These are phyloP conservation scores for Serendipita sp. DNA, from an alignment of 768 basidiomycete species.

Conservation along the genomic window DNA sequence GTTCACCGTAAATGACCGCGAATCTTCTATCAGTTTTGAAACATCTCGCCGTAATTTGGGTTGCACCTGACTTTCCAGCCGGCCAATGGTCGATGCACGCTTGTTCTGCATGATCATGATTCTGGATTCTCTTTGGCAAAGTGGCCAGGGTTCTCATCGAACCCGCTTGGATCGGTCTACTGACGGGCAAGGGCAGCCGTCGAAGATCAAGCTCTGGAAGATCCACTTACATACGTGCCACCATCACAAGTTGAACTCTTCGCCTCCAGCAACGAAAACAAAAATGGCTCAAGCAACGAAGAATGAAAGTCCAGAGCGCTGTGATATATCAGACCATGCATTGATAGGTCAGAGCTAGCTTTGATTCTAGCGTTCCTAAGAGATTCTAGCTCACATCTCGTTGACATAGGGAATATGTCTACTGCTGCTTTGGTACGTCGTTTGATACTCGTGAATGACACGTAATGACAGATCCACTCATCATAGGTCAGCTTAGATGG, in stretches of 20 bases:
- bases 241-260: neutral
- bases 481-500: conserved; percentile 57
- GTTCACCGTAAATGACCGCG: too few species aligned
- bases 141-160: too few species aligned
- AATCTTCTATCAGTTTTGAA: too few species aligned
- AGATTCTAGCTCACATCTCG: conserved; percentile 6
- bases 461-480: neutral
- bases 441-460: neutral
- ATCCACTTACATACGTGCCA: too few species aligned
- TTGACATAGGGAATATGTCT: conserved; percentile 66
- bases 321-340: conserved; percentile 64
- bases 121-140: too few species aligned
- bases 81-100: neutral
- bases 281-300: conserved; percentile 9
- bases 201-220: neutral
- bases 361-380: conserved; percentile 6
- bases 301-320: conserved; percentile 41
- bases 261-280: neutral
- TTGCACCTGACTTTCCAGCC: neutral
- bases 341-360: conserved; percentile 31
- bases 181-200: neutral
- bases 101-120: neutral
- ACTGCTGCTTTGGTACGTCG: conserved; percentile 54
- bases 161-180: neutral
- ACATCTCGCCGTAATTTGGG: too few species aligned